phyloP scores from a whole-genome alignment of 176 grass and related monocot species.

The Cymbopogon citratus region DNA sequence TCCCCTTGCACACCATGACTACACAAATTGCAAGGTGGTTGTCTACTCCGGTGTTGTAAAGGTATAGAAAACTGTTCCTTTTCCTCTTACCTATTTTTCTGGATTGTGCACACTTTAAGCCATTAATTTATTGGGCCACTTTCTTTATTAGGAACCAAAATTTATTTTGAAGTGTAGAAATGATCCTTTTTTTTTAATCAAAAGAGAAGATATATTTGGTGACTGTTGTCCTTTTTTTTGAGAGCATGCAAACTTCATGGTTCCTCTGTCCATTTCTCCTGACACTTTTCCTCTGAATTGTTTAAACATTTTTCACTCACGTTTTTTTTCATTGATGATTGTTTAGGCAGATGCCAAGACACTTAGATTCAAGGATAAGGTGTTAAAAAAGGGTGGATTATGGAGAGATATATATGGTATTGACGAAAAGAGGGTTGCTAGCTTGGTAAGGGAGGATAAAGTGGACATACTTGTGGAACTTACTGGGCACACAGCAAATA shows the following conservation, averaged over 20 bases:
- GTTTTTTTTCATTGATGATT: slow-evolving; percentile 28
- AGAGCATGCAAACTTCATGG: slow-evolving; percentile 5
- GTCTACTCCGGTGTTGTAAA: slow-evolving; percentile 97
- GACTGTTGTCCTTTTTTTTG: neutral
- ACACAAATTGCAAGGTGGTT: slow-evolving; percentile 77
- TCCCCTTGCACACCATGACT: slow-evolving; percentile 79
- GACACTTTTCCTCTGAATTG: neutral
- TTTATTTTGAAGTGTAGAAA: neutral
- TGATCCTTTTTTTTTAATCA: neutral
- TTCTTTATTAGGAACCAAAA: slow-evolving; percentile 12
- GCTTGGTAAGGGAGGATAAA: slow-evolving; percentile 90
- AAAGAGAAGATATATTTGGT: neutral
- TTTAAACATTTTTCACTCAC: slow-evolving; percentile 16
- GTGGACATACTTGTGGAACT: slow-evolving; percentile 98
- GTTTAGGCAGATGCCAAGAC: slow-evolving; percentile 98
- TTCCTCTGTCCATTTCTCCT: neutral
- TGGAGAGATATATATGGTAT: slow-evolving; percentile 98
- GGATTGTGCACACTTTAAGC: neutral
- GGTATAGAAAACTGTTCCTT: slow-evolving; percentile 48
- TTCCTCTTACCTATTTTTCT: slow-evolving; percentile 2
- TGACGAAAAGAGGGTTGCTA: slow-evolving; percentile 88
- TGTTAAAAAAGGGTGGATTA: slow-evolving; percentile 81
- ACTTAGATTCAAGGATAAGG: slow-evolving; percentile 89
- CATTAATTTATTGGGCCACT: neutral
- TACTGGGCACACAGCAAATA: slow-evolving; percentile 97